Base-by-base conservation (phyloP, 306 rosid species). In the Dryas octopetala region DNA sequence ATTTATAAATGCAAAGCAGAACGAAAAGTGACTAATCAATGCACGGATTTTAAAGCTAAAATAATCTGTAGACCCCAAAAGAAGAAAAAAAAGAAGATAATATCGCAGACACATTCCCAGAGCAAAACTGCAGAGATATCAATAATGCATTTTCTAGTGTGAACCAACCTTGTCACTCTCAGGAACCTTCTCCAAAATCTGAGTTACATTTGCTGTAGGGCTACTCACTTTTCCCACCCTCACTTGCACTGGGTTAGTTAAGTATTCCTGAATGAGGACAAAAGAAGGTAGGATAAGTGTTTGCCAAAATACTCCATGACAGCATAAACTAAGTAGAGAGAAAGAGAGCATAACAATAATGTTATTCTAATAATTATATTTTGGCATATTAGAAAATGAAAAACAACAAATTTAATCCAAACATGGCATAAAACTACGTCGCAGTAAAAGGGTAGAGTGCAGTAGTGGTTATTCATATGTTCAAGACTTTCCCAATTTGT, bases 181-280 rank as follows among this genome's bases (percentile, higher is more conserved):
- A 66, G 87, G 77, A 83, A 89, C 85, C 89, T 91, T 89, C 82
- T 88, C 89, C 85, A 89, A 91, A 68, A 60, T 86, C 83, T 91
- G 97, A 66, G 86, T 83, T 75, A 91, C 97, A 62, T 89, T 91
- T 79, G 97, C 90, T 75, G 97, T 91, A 72, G 97, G 97, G 77
- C 91, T 88, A 81, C 97, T 91, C 80, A 91, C 97, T 85, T 86
- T 89, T 79, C 97, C 97, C 49, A 91, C 96, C 80, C 82, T 88
- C 83, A 91, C 97, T 82, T 85, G 91, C 79, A 91, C 91, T 1
- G 97, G 93, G 44, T 67, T 82, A 58, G 82, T 51, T 9, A 91
- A 86, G 87, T 91, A 91, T 83, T 91, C 97, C 97, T 91, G 93
- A 83, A 83, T 74, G n/a, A n/a, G 15, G 66, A 72, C 15, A 62